Percentiles rank a stretch among this genome's conserved stretches.
These are phyloP conservation scores for Kwoniella shandongensis DNA, from an alignment of 768 basidiomycete species.

Conservation along the genomic window DNA sequence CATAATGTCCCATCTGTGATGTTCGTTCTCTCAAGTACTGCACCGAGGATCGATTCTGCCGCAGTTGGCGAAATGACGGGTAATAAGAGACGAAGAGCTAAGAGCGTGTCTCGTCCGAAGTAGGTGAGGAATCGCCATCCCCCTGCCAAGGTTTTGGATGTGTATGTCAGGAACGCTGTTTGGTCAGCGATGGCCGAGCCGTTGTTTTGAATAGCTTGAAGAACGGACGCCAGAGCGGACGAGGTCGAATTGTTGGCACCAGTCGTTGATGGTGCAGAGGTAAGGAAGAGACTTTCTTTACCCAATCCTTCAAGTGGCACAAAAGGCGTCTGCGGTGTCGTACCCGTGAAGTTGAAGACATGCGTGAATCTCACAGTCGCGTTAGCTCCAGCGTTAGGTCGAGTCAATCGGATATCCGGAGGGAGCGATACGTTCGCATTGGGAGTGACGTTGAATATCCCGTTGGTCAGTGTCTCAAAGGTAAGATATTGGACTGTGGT, in stretches of 20 bases:
- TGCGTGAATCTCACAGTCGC: conserved; percentile 46
- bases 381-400: conserved; percentile 35
- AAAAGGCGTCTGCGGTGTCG: conserved; percentile 39
- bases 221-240: conserved; percentile 45
- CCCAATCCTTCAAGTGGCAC: conserved; percentile 51
- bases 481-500: conserved; percentile 50
- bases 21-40: conserved; percentile 57
- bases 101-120: conserved; percentile 56
- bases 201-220: conserved; percentile 47
- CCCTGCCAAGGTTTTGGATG: conserved; percentile 56
- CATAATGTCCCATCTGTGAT: conserved; percentile 55
- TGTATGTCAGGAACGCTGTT: conserved; percentile 56
- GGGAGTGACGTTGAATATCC: conserved; percentile 54
- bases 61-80: conserved; percentile 56
- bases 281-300: conserved; percentile 52
- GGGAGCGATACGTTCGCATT: conserved; percentile 52
- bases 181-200: conserved; percentile 45
- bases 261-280: conserved; percentile 17
- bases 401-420: conserved; percentile 54
- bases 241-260: conserved; percentile 27
- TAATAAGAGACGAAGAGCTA: conserved; percentile 57
- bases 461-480: conserved; percentile 51
- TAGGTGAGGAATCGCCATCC: conserved; percentile 59
- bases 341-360: conserved; percentile 56
- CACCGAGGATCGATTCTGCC: conserved; percentile 57